A percentile compares a stretch with the other conserved stretches of the same genome.
Conservation (phyloP, 1,139 yeast species). For the Kodamaea fungicola region DNA sequence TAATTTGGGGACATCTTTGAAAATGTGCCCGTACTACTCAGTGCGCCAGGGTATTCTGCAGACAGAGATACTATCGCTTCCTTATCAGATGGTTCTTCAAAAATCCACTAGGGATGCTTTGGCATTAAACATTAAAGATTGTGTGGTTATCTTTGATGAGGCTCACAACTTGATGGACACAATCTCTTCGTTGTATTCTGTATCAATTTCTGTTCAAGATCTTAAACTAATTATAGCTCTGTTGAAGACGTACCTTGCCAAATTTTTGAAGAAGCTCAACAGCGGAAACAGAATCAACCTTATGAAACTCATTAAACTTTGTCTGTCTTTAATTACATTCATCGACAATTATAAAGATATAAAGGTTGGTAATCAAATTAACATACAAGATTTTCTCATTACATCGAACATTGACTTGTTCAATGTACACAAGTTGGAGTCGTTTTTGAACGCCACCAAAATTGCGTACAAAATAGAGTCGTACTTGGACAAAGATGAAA, state of each 20-base stretch:
- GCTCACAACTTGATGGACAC: constrained; percentile 89
- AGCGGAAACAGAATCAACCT: constrained; percentile 74
- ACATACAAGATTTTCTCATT: constrained; percentile 49
- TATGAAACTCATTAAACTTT: constrained; percentile 57
- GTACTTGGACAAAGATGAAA: constrained; percentile 37
- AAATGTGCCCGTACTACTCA: constrained; percentile 82
- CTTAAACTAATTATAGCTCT: constrained; percentile 42
- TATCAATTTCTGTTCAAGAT: constrained; percentile 51
- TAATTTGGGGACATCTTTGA: constrained; percentile 51
- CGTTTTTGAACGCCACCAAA: constrained; percentile 63
- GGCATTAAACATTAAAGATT: constrained; percentile 55
- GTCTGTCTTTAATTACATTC: constrained; percentile 50
- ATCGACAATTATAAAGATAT: constrained; percentile 28
- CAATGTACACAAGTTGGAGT: constrained; percentile 66
- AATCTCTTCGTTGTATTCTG: constrained; percentile 66
- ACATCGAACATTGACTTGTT: constrained; percentile 65
- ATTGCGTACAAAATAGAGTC: constrained; percentile 83
- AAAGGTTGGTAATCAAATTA: constrained; percentile 53
- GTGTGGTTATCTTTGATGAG: constrained; percentile 83
- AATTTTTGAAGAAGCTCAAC: constrained; percentile 61
- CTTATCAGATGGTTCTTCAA: constrained; percentile 78
- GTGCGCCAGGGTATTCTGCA: constrained; percentile 52
- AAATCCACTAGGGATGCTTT: constrained; percentile 59
- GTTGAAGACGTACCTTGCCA: constrained; percentile 52
- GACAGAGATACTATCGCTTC: constrained; percentile 77